Conservation (phyloP, 306 rosid genomes). For the Hylodesmum podocarpum region DNA sequence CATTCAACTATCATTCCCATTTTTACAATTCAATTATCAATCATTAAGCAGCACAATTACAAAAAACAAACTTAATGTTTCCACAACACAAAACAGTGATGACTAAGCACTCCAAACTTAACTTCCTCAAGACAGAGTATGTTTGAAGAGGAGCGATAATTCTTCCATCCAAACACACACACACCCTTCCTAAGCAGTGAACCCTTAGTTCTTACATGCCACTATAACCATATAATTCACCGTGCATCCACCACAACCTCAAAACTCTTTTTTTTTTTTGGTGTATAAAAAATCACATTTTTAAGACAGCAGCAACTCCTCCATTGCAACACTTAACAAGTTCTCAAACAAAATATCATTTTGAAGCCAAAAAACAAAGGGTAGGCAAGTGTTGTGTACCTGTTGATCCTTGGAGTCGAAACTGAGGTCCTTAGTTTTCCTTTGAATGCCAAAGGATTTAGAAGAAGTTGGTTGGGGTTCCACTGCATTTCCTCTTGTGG, state of each 20-base stretch:
- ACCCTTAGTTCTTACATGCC: neutral
- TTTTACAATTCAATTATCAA: neutral
- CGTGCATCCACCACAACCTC: neutral
- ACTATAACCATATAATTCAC: neutral
- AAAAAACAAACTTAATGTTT: neutral
- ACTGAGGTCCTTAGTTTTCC: conserved; percentile 58
- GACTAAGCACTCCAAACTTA: neutral
- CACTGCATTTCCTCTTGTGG: conserved; percentile 36
- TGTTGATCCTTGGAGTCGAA: conserved; percentile 61
- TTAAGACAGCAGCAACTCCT: neutral
- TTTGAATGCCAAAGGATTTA: conserved; percentile 58
- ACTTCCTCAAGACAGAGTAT: neutral
- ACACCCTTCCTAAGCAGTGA: neutral
- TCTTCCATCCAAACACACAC: neutral
- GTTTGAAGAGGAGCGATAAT: neutral
- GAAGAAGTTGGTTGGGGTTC: conserved; percentile 45
- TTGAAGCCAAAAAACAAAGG: neutral
- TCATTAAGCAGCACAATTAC: neutral
- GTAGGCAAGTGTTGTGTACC: conserved; percentile 34
- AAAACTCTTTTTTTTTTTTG: no score
- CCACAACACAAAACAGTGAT: conserved; percentile 7
- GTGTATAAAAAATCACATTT: no score
- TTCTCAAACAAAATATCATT: no score
- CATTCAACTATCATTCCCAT: neutral
- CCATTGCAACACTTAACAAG: neutral